Evolutionary conservation across 176 grass and related monocot genomes (phyloP).

Genomic region (Oryza officinalis): DNA sequence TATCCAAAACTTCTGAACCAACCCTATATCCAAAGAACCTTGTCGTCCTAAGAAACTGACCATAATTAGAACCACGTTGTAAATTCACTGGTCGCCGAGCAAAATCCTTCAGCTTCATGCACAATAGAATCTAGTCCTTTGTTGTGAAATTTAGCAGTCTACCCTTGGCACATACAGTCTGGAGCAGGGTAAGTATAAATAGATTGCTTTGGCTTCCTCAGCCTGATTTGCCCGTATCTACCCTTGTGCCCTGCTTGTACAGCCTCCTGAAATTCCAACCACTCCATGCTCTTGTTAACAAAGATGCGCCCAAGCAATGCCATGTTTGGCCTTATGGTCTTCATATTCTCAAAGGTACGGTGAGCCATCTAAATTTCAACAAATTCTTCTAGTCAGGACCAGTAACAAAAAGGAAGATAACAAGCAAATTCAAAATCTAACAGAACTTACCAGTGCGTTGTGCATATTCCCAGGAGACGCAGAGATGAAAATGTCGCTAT

Average conservation of each 20-base stretch:
- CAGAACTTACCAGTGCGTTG: slow-evolving; percentile 73
- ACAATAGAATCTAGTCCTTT: background rate
- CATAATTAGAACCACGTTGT: background rate
- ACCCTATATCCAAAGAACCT: background rate
- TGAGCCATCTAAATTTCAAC: slow-evolving; percentile 59
- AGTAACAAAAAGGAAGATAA: background rate
- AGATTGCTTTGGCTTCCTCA: slow-evolving; percentile 88
- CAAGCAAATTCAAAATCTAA: background rate
- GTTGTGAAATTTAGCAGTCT: background rate
- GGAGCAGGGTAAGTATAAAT: slow-evolving; percentile 91
- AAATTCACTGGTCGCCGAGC: background rate
- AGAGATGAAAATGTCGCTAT: slow-evolving; percentile 80
- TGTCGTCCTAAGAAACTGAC: background rate
- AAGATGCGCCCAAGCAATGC: slow-evolving; percentile 79
- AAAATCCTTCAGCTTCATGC: background rate
- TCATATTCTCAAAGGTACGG: slow-evolving; percentile 79
- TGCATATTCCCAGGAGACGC: slow-evolving; percentile 97
- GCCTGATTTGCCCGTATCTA: slow-evolving; percentile 70
- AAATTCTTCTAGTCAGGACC: slow-evolving; percentile 14
- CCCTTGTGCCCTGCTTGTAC: slow-evolving; percentile 76
- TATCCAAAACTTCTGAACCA: slow-evolving; percentile 31
- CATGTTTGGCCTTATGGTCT: slow-evolving; percentile 91
- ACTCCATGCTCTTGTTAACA: slow-evolving; percentile 82
- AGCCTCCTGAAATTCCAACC: slow-evolving; percentile 67
- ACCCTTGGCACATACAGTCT: slow-evolving; percentile 91